phyloP scores from a whole-genome alignment of 78 protist genomes.

The Speleostelium caveatum region DNA sequence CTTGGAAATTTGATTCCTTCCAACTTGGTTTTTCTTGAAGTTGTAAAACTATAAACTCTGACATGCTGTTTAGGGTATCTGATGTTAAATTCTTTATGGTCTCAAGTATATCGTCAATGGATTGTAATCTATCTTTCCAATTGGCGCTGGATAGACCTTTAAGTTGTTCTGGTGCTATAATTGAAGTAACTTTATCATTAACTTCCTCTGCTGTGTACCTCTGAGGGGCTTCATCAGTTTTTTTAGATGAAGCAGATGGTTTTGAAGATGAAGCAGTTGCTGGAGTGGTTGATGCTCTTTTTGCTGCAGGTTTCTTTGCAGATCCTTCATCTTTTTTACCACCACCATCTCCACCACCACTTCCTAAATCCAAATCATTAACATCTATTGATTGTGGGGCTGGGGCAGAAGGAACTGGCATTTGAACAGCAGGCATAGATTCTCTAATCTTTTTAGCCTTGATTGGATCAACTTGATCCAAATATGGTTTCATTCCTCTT shows the following conservation, averaged over 20 bases:
- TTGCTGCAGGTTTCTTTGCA: slow-evolving; percentile 1
- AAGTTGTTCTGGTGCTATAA: not conserved
- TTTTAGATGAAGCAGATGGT: not conserved
- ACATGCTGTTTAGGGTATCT: not conserved
- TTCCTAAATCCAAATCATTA: slow-evolving; percentile 6
- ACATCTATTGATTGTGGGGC: not conserved
- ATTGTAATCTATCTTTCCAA: slow-evolving; percentile 48
- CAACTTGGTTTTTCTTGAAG: slow-evolving; percentile 71
- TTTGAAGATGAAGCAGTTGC: not conserved
- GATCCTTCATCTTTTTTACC: not conserved
- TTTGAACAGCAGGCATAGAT: slow-evolving; percentile 32
- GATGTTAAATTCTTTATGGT: not conserved
- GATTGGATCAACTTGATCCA: slow-evolving; percentile 67
- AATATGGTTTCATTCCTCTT: slow-evolving; percentile 73
- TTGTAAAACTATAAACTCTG: slow-evolving; percentile 8
- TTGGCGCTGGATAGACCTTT: slow-evolving; percentile 6
- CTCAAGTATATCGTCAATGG: slow-evolving; percentile 7
- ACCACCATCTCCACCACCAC: not conserved
- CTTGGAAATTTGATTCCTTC: slow-evolving; percentile 71
- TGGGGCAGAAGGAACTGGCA: slow-evolving; percentile 17
- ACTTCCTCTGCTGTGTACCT: not conserved
- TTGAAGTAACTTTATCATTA: not conserved
- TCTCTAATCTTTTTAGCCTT: slow-evolving; percentile 72
- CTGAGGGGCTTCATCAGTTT: not conserved
- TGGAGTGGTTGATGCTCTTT: not conserved